Conservation (phyloP, 345 rosid species). For the Populus davidiana region DNA sequence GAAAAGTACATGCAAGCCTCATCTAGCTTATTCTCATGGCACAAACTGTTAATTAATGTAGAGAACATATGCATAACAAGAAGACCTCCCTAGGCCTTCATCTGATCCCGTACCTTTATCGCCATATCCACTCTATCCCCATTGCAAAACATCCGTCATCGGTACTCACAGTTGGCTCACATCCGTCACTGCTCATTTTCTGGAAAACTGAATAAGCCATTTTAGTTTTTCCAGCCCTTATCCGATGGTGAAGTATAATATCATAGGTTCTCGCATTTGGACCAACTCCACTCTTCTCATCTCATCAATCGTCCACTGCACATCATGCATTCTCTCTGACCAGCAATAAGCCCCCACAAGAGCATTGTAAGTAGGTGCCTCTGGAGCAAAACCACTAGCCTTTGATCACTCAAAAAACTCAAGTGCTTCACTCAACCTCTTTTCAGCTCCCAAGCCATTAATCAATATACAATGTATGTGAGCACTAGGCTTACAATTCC, state of each 20-base stretch:
- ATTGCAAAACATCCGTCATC: constrained; percentile 90
- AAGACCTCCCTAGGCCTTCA: constrained; percentile 68
- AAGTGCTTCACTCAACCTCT: constrained; percentile 57
- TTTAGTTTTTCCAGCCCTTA: constrained; percentile 40
- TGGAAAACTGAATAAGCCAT: constrained; percentile 60
- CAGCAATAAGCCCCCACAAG: constrained; percentile 74
- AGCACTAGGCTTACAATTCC: constrained; percentile 59
- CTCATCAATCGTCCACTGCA: constrained; percentile 54
- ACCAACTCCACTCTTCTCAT: constrained; percentile 55
- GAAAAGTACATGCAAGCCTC: constrained; percentile 73
- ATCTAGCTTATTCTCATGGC: constrained; percentile 55
- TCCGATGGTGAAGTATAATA: constrained; percentile 67
- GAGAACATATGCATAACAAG: constrained; percentile 93
- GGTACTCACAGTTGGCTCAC: constrained; percentile 66
- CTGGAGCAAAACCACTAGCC: constrained; percentile 55
- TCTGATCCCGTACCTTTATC: constrained; percentile 58
- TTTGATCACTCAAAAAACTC: constrained; percentile 53
- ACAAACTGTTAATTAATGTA: constrained; percentile 52
- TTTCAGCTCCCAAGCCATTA: constrained; percentile 72
- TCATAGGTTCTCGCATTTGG: constrained; percentile 78
- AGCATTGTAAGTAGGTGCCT: constrained; percentile 78
- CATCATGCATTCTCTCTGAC: constrained; percentile 53
- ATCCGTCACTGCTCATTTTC: constrained; percentile 42
- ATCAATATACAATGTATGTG: constrained; percentile 74
- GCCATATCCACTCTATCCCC: constrained; percentile 63